These are phyloP conservation scores for Serendipita sp. DNA, from an alignment of 768 basidiomycete species.

Conservation along the genomic window DNA sequence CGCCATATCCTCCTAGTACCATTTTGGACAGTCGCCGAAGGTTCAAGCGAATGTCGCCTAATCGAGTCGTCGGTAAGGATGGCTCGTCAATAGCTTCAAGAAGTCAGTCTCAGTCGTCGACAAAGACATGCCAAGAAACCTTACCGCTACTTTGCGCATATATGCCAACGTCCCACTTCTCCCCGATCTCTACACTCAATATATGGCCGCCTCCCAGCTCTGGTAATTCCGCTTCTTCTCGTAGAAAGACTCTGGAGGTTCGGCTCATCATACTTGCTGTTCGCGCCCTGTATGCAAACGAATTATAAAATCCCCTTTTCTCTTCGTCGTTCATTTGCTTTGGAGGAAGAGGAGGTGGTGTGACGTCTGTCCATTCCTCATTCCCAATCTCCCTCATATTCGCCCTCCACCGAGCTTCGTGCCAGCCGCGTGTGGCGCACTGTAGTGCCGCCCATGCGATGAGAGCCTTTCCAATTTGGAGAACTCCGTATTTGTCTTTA, in stretches of 20 bases:
- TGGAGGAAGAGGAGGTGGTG: not conserved
- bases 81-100: not conserved
- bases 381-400: constrained; percentile 46
- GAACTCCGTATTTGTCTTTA: constrained; percentile 44
- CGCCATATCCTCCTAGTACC: constrained; percentile 73
- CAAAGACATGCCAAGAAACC: too few species aligned
- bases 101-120: not conserved
- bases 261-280: not conserved
- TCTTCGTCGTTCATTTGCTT: not conserved
- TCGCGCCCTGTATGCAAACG: not conserved
- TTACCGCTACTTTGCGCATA: not conserved
- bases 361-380: constrained; percentile 13
- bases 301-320: not conserved
- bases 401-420: constrained; percentile 54
- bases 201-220: constrained; percentile 52
- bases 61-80: not conserved
- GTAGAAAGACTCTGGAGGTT: constrained; percentile 50
- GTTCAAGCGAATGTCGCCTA: constrained; percentile 21
- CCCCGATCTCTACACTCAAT: constrained; percentile 59
- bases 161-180: constrained; percentile 19
- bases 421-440: constrained; percentile 66
- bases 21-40: constrained; percentile 70
- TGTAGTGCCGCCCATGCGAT: constrained; percentile 71
- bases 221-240: constrained; percentile 54
- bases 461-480: constrained; percentile 51